Base-by-base conservation (phyloP, 768 basidiomycete genomes). In the Boletus edulis region DNA sequence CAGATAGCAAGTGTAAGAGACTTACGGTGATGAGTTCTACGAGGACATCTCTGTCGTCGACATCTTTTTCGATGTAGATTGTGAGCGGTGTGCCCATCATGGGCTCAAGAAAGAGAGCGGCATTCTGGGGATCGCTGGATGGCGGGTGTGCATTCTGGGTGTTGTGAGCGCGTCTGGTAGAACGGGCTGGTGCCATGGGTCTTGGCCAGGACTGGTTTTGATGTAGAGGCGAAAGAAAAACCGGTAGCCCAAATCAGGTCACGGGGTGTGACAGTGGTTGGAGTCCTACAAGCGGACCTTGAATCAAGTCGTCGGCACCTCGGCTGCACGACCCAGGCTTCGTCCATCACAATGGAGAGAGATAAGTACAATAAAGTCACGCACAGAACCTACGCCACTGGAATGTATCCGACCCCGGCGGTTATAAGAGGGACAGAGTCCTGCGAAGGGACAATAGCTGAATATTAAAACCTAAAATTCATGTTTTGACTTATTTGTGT, bases 111-210 rank as follows among this genome's bases (percentile, higher is more conserved):
- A 94, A 94, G 52, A 93, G 78, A n/a, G 46, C 42, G 41, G 65
- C 67, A 59, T 75, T 75, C 58, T 73, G 65, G 57, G 72, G 69
- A 62, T 70, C 75, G 43, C 73, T 66, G 24, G 69, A 0, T 0
- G 62, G 55, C 55, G 58, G 69, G 54, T 57, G 66, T 24, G 63
- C 62, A 50, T 69, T 51, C 65, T 57, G 68, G 56, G 49, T 58
- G 56, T 79, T 58, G 56, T 79, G 78, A 68, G 72, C 67, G 71
- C 80, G 83, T 68, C 80, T 75, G 58, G 78, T 75, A 70, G 82
- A 75, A 73, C 84, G 85, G 68, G 80, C 81, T 75, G 86, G 86
- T 88, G 86, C 86, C 86, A 89, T 89, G 86, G 86, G 87, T 87
- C 86, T 77, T 60, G 62, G 63, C 66, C 70, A 57, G 65, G 63